Percentiles rank a stretch among this genome's conserved stretches.
These are phyloP conservation scores for Pythium vanterpoolii DNA, from an alignment of 352 stramenopile genomes.

Conservation along the genomic window DNA sequence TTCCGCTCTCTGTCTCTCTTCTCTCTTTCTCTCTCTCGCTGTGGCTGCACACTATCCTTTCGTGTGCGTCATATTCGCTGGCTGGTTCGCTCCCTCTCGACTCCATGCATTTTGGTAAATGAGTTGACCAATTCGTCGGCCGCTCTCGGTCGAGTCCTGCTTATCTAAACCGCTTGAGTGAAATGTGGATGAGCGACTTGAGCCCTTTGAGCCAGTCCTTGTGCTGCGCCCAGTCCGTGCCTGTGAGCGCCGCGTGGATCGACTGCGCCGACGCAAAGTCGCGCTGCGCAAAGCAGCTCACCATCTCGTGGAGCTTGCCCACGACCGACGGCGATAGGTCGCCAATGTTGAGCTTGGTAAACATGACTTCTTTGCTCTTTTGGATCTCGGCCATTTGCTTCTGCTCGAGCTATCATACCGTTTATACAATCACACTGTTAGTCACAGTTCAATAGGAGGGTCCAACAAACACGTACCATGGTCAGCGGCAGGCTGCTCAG, in stretches of 20 bases:
- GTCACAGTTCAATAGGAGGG: neutral
- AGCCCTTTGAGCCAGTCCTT: slow-evolving; percentile 98
- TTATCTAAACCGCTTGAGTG: slow-evolving; percentile 89
- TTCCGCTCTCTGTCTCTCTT: neutral
- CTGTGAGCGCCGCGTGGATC: slow-evolving; percentile 91
- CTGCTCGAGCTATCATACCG: slow-evolving; percentile 67
- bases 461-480: slow-evolving; percentile 57
- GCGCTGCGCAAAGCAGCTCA: slow-evolving; percentile 65
- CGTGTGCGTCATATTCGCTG: neutral
- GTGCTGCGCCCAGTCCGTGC: slow-evolving; percentile 94
- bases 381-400: slow-evolving; percentile 86
- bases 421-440: slow-evolving; percentile 13
- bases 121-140: neutral
- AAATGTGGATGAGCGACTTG: slow-evolving; percentile 96
- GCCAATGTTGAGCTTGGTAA: slow-evolving; percentile 84
- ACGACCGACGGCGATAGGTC: slow-evolving; percentile 71
- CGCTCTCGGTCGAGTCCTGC: neutral
- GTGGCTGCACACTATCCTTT: neutral
- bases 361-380: slow-evolving; percentile 85
- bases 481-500: slow-evolving; percentile 71
- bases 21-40: neutral
- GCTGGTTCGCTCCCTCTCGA: neutral
- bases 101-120: neutral
- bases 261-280: slow-evolving; percentile 76
- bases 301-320: slow-evolving; percentile 76